These are phyloP conservation scores for Fusarium scirpi DNA, from an alignment of 2,329 filamentous ascomycete species.

Conservation along the genomic window DNA sequence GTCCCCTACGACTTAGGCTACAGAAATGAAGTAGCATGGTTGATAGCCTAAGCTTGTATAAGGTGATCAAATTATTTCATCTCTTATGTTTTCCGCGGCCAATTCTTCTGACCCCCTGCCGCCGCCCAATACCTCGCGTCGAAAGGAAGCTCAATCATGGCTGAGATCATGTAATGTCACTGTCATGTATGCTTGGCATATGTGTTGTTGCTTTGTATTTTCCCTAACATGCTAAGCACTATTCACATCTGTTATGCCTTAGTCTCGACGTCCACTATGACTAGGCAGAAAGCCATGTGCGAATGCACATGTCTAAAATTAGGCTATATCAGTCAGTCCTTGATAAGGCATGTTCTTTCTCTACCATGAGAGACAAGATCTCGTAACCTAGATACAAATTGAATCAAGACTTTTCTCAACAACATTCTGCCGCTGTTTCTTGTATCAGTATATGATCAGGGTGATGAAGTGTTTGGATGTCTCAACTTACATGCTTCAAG, in stretches of 20 bases:
- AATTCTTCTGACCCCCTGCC: background rate
- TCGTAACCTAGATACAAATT: background rate
- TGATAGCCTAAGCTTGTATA: background rate
- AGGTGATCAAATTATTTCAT: background rate
- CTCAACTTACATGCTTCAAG: background rate
- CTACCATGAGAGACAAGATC: background rate
- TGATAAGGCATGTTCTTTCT: background rate
- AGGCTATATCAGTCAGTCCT: background rate
- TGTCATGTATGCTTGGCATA: background rate
- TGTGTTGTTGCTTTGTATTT: background rate
- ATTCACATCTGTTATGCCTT: background rate
- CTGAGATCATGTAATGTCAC: background rate
- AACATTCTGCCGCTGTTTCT: background rate
- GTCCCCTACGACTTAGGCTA: rapidly evolving
- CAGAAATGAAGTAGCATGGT: background rate
- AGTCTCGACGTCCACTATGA: background rate
- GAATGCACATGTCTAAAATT: background rate
- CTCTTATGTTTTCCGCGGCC: background rate
- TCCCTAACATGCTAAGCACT: background rate
- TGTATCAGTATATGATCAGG: background rate
- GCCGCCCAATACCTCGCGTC: background rate
- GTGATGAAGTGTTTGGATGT: background rate
- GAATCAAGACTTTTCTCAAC: background rate
- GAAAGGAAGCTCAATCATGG: background rate
- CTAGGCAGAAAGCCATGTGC: background rate